These are phyloP conservation scores for Penicillium flavigenum DNA, from an alignment of 495 filamentous ascomycete genomes.

Conservation along the genomic window DNA sequence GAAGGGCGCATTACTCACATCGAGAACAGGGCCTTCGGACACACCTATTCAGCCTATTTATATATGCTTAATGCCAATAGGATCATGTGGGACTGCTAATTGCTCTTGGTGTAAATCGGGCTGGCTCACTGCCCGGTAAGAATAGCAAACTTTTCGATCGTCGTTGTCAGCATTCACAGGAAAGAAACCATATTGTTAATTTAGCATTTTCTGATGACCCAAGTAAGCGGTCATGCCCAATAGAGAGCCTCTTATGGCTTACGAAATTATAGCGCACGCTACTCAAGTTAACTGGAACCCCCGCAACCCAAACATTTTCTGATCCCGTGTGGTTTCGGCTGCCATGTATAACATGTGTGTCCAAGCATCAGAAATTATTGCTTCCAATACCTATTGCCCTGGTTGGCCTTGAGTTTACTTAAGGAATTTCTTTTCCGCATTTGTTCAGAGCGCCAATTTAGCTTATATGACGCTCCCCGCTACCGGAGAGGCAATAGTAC, in stretches of 20 bases:
- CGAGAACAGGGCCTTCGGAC: slow-evolving; percentile 41
- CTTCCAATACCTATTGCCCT: slow-evolving; percentile 55
- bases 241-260: slow-evolving; percentile 45
- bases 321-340: slow-evolving; percentile 55
- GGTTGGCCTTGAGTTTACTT: slow-evolving; percentile 42
- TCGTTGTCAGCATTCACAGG: slow-evolving; percentile 1
- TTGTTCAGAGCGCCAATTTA: slow-evolving; percentile 18
- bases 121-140: slow-evolving; percentile 66
- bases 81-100: slow-evolving; percentile 62
- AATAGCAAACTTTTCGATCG: background rate
- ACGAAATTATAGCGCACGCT: slow-evolving; percentile 28
- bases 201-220: slow-evolving; percentile 73
- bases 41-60: slow-evolving; percentile 55
- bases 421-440: background rate
- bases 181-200: slow-evolving; percentile 69
- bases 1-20: background rate
- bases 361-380: slow-evolving; percentile 52
- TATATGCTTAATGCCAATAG: slow-evolving; percentile 63
- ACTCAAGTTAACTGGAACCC: slow-evolving; percentile 42
- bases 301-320: slow-evolving; percentile 57
- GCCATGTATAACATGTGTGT: slow-evolving; percentile 57
- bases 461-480: slow-evolving; percentile 58
- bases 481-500: slow-evolving; percentile 54
- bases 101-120: slow-evolving; percentile 65
- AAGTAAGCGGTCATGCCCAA: slow-evolving; percentile 67